Evolutionary conservation across 83 land plant species (phyloP), one percentile per base, ranked within the genome.

Genomic region (Picea mariana): DNA sequence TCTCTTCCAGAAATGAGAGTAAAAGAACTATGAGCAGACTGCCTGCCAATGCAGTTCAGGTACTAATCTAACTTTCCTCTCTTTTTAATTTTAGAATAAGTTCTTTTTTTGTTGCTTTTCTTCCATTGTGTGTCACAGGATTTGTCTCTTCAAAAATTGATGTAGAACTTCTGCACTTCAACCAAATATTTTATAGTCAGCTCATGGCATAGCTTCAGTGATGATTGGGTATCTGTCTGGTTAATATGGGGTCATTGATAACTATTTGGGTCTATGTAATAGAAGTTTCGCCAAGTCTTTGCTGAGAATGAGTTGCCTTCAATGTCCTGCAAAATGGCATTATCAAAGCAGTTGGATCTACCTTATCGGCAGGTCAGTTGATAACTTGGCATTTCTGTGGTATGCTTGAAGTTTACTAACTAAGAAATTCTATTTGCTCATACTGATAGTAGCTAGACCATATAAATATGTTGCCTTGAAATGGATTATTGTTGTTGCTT

Each of bases 41-140:
- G 67, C 77, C 83, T 9, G n/a, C 82, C 64, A 52, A 81, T n/a
- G 73, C 55, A 34, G 58, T 81, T 67, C 80, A 81, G 83, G 86
- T 84, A 84, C 59, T 42, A 73, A 73, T 44, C 21, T 72, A 72
- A 17, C 77, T 73, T 73, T n/a, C 77, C 52, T 44, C 47, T 44
- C 24, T 40, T 20, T 42, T 44, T 20, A 42, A 52, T 44, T 73
- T 73, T 73, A 17, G 58, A 44, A 73, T 73, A 3, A 5, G 7
- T 47, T n/a, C 2, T 73, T 55, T 42, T 20, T n/a, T 9, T 55
- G 3, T 58, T 58, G 4, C 23, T 78, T 34, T 61, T 60, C 55
- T 27, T 27, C 13, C n/a, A 27, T n/a, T 52, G 55, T 12, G 58
- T 42, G 72, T 52, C 44, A 31, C 9, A 27, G 23, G 60, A 38